Percentiles rank a stretch among this genome's conserved stretches.
phyloP scores from a whole-genome alignment of 352 stramenopile genomes.

The Phytophthora brassicae region DNA sequence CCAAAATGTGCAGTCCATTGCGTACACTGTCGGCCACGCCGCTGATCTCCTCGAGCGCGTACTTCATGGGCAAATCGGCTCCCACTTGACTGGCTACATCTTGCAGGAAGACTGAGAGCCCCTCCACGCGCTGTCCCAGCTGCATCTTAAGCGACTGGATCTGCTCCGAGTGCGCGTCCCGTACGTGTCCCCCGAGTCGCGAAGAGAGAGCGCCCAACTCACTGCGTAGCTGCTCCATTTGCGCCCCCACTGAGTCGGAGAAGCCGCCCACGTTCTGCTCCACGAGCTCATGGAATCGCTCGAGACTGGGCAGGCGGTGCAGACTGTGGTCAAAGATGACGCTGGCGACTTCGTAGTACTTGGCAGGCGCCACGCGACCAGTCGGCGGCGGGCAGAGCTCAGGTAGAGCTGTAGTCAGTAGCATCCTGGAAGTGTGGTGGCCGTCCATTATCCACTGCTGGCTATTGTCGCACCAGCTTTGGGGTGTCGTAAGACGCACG shows the following conservation, averaged over 20 bases:
- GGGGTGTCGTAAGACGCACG: constrained; percentile 15
- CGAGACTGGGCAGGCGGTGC: constrained; percentile 80
- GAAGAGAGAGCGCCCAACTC: constrained; percentile 63
- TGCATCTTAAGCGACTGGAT: constrained; percentile 58
- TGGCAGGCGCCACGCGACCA: constrained; percentile 24
- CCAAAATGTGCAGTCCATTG: constrained; percentile 79
- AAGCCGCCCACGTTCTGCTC: constrained; percentile 75
- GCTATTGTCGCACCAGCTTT: constrained; percentile 34
- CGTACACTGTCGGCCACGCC: constrained; percentile 74
- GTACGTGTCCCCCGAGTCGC: constrained; percentile 44
- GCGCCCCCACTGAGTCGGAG: constrained; percentile 58
- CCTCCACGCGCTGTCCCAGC: constrained; percentile 59
- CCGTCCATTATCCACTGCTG: constrained; percentile 46
- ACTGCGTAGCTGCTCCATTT: constrained; percentile 66
- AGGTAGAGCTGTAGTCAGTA: constrained; percentile 43
- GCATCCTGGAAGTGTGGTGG: constrained; percentile 51
- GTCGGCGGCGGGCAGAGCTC: constrained; percentile 45
- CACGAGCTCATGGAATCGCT: constrained; percentile 75
- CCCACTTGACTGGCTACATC: constrained; percentile 70
- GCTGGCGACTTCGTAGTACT: constrained; percentile 80
- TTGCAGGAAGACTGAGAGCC: constrained; percentile 71
- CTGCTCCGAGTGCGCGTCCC: constrained; percentile 53
- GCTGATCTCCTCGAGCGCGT: constrained; percentile 73
- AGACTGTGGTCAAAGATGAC: constrained; percentile 84
- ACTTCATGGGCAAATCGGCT: constrained; percentile 75